Conservation (phyloP, 306 rosid genomes). For the Echinosophora koreensis region DNA sequence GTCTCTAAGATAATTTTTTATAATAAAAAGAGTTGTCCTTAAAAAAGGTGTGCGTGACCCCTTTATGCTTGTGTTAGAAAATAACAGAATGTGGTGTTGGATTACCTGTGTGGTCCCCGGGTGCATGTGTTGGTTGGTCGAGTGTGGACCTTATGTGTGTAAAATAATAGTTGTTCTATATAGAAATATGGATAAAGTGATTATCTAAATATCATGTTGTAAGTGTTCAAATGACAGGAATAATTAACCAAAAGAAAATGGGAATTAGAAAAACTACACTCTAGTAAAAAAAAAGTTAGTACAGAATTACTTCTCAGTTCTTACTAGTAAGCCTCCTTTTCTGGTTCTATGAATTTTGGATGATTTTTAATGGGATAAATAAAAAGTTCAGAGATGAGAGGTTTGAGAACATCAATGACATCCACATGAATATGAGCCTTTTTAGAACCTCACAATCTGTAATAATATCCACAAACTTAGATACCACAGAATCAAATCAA, state of each 20-base stretch:
- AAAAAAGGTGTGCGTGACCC: too few relatives aligned
- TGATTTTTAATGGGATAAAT: neutral
- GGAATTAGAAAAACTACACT: neutral
- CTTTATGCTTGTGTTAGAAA: too few relatives aligned
- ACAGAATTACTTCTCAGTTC: neutral
- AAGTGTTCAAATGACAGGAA: neutral
- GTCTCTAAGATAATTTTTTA: too few relatives aligned
- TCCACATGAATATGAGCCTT: constrained; percentile 67
- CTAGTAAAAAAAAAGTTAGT: neutral
- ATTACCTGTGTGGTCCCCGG: too few relatives aligned
- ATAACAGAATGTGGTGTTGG: too few relatives aligned
- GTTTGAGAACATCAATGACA: constrained; percentile 41
- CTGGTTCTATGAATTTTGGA: neutral
- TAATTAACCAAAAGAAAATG: neutral
- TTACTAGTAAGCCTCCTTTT: neutral
- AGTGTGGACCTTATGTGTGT: too few relatives aligned
- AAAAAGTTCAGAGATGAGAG: neutral
- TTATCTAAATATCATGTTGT: neutral
- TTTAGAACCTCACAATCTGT: constrained; percentile 62
- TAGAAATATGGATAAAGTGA: neutral
- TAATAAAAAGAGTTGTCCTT: too few relatives aligned
- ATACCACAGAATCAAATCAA: constrained; percentile 2
- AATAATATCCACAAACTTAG: constrained; percentile 56
- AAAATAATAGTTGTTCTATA: too few relatives aligned
- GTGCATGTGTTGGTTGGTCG: too few relatives aligned